phyloP scores from a whole-genome alignment of 805 yeast species.

The Saccharomycopsis schoenii region DNA sequence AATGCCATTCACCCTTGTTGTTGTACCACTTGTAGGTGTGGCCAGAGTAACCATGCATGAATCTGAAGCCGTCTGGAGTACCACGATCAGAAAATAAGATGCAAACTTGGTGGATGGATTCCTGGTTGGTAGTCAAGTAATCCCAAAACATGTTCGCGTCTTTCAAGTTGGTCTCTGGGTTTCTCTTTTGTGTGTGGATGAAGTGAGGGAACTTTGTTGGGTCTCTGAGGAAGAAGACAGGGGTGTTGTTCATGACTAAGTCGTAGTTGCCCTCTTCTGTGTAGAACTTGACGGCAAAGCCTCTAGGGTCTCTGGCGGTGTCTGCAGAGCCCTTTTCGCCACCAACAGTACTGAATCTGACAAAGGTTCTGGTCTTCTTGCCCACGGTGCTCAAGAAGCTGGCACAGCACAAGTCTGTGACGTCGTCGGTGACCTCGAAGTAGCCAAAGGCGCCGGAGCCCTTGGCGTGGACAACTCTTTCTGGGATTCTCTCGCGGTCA shows the following conservation, averaged over 20 bases:
- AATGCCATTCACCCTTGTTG: slow-evolving; percentile 64
- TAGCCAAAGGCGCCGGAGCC: slow-evolving; percentile 88
- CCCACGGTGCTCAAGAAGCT: slow-evolving; percentile 67
- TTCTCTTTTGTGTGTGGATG: slow-evolving; percentile 75
- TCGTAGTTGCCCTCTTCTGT: slow-evolving; percentile 62
- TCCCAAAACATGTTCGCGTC: slow-evolving; percentile 84
- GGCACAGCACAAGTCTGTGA: slow-evolving; percentile 60
- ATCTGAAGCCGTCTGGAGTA: slow-evolving; percentile 65
- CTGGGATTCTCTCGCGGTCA: slow-evolving; percentile 85
- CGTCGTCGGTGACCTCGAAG: slow-evolving; percentile 81
- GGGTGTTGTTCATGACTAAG: slow-evolving; percentile 69
- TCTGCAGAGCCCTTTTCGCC: slow-evolving; percentile 63
- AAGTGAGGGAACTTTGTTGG: slow-evolving; percentile 77
- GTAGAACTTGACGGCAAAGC: slow-evolving; percentile 54
- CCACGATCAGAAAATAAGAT: slow-evolving; percentile 72
- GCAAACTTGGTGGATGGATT: slow-evolving; percentile 66
- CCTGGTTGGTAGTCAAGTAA: slow-evolving; percentile 63
- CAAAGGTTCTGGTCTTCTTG: slow-evolving; percentile 62
- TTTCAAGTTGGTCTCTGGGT: slow-evolving; percentile 63
- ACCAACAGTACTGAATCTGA: slow-evolving; percentile 65
- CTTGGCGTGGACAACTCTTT: slow-evolving; percentile 88
- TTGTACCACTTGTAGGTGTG: slow-evolving; percentile 78
- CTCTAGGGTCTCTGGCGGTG: slow-evolving; percentile 61
- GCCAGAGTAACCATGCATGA: slow-evolving; percentile 79
- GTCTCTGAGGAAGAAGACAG: slow-evolving; percentile 75